Base-by-base conservation (phyloP, 805 yeast genomes). In the Clavispora fructus region DNA sequence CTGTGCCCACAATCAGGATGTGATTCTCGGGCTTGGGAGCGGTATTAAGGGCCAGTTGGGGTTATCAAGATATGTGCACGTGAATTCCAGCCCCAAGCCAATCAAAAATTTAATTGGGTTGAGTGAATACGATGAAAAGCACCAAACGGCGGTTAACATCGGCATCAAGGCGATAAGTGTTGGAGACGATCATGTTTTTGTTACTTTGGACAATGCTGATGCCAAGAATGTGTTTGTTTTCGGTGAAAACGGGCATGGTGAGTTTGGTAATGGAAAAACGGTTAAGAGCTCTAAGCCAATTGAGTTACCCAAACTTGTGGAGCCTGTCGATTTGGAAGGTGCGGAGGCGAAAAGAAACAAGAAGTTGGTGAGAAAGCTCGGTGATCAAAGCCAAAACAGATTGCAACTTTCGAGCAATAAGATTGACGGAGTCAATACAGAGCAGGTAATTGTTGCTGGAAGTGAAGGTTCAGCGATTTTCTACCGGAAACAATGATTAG, bases 1-100 rank as follows among this genome's bases (percentile, higher is more conserved):
- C 16, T 57, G 58, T 25, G 49, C 47, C n/a, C 46, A 51, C 35
- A 45, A 49, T 13, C 57, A 59, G 30, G 54, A 55, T 43, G 35
- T 68, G 26, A 42, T 77, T 41, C 71, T 85, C 52, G 74, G 88
- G 3, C 83, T 90, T 69, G 99, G 99, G 17, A 82, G 82, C 57
- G 96, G 97, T 6, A 62, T 85, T 43, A 76, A 79, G 56, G 99
- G 98, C 14, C 95, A 89, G 65, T 71, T 90, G 45, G 99, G 97
- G 23, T 77, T 79, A 39, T 89, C 88, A 13, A 75, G 83, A 46
- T 90, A 74, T 62, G 67, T 83, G 31, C 96, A 90, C 62, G 83
- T 87, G 14, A 86, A 83, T 58, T 69, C 79, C 16, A 75, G 74
- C 40, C 96, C 97, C 7, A 68, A 77, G 16, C 77, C 77, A 38